Percentiles rank a stretch among this genome's conserved stretches.
Evolutionary conservation across 1,139 yeast species (phyloP).

Genomic region (Geotrichum fermentans): DNA sequence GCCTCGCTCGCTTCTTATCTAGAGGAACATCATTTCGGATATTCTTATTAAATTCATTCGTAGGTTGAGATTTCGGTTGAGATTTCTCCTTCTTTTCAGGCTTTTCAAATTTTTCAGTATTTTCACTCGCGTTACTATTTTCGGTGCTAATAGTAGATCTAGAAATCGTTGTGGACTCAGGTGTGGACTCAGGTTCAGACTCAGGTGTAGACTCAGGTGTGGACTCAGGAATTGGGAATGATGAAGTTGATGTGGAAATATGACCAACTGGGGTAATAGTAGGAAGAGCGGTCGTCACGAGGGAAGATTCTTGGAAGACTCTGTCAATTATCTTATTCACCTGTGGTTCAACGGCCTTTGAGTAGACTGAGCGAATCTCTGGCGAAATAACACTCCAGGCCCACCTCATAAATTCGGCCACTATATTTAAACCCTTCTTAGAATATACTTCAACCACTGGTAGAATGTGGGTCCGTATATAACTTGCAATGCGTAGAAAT

Average conservation of each 20-base stretch:
- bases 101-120: too few relatives aligned
- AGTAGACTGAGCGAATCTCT: conserved; percentile 25
- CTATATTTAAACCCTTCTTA: neutral
- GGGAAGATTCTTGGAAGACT: conserved; percentile 20
- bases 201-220: neutral
- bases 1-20: conserved; percentile 16
- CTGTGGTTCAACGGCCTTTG: conserved; percentile 31
- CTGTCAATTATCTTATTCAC: conserved; percentile 29
- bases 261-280: neutral
- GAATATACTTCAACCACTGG: conserved; percentile 8
- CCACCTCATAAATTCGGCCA: conserved; percentile 12
- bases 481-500: neutral
- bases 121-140: too few relatives aligned
- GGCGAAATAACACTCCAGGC: conserved; percentile 27
- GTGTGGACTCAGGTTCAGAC: neutral
- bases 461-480: neutral
- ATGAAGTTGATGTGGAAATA: neutral
- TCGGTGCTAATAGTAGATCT: too few relatives aligned
- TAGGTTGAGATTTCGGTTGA: conserved; percentile 1
- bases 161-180: too few relatives aligned
- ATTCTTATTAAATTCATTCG: conserved; percentile 10
- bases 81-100: neutral
- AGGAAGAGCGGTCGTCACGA: neutral
- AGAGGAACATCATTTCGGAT: conserved; percentile 10
- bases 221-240: conserved; percentile 1